Percentiles rank a stretch among this genome's conserved stretches.
These are phyloP conservation scores for Lentinula boryana DNA, from an alignment of 768 basidiomycete species.

Conservation along the genomic window DNA sequence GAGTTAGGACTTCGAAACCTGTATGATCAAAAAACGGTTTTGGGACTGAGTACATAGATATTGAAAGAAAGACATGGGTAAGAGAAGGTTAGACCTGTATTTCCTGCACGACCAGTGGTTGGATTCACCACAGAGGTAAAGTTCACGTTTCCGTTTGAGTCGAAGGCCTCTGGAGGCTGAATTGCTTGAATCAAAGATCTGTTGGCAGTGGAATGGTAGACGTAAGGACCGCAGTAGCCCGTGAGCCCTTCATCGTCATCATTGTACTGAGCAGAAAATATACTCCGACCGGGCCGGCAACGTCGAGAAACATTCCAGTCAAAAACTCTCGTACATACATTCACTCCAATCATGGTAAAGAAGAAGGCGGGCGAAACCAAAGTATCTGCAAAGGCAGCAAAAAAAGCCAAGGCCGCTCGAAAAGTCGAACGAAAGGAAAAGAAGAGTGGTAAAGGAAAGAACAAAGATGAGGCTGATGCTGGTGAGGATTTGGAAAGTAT, in stretches of 20 bases:
- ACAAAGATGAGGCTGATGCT: conserved; percentile 49
- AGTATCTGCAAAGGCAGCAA: conserved; percentile 47
- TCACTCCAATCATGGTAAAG: conserved; percentile 36
- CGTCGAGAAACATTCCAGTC: too few relatives aligned
- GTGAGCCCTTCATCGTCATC: too few relatives aligned
- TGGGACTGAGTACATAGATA: too few relatives aligned
- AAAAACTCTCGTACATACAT: not conserved
- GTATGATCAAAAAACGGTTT: not conserved
- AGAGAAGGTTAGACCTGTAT: conserved; percentile 36
- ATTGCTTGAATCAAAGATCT: conserved; percentile 51
- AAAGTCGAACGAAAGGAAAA: conserved; percentile 72
- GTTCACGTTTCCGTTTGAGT: conserved; percentile 35
- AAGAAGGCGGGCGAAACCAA: conserved; percentile 43
- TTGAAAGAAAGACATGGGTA: not conserved
- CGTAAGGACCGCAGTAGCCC: conserved; percentile 66
- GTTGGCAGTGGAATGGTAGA: conserved; percentile 43
- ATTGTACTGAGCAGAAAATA: too few relatives aligned
- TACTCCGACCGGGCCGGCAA: too few relatives aligned
- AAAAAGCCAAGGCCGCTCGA: conserved; percentile 61
- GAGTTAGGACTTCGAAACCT: conserved; percentile 60
- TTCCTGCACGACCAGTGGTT: conserved; percentile 44
- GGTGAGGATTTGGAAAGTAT: conserved; percentile 81
- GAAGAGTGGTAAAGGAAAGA: conserved; percentile 30
- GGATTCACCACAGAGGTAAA: conserved; percentile 48
- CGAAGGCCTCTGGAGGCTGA: conserved; percentile 49